Evolutionary conservation across 1,284 basidiomycete species (phyloP).

Genomic region (Ustilago vetiveriae): DNA sequence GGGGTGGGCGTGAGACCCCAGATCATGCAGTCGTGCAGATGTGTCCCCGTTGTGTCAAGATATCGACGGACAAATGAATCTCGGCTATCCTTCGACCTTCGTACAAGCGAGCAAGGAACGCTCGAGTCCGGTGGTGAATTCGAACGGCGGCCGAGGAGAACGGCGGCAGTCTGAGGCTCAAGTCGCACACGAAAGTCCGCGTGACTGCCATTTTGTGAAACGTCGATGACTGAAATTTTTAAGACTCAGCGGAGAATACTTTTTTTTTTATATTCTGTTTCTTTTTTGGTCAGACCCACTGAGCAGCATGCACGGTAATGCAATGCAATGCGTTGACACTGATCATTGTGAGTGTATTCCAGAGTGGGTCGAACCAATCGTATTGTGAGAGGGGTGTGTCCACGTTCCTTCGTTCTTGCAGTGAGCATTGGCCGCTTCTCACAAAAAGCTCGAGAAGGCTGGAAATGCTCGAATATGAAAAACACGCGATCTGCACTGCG

Average conservation of each 20-base stretch:
- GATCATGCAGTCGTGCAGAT: too few species aligned
- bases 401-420: conserved; percentile 27
- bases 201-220: too few species aligned
- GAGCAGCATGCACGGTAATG: conserved; percentile 6
- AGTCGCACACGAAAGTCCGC: too few species aligned
- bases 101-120: conserved; percentile 33
- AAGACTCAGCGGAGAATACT: too few species aligned
- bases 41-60: too few species aligned
- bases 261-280: too few species aligned
- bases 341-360: too few species aligned
- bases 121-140: conserved; percentile 10
- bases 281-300: background rate
- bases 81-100: conserved; percentile 11
- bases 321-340: conserved; percentile 4
- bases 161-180: conserved; percentile 11
- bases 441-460: too few species aligned
- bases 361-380: background rate
- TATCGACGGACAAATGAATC: background rate
- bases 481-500: too few species aligned
- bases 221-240: background rate
- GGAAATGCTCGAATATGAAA: too few species aligned
- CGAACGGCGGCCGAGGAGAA: background rate
- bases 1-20: background rate
- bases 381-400: background rate
- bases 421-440: background rate